Percentiles rank a stretch among this genome's conserved stretches.
Evolutionary conservation across 768 basidiomycete species (phyloP).

Genomic region (Boletales sp.): DNA sequence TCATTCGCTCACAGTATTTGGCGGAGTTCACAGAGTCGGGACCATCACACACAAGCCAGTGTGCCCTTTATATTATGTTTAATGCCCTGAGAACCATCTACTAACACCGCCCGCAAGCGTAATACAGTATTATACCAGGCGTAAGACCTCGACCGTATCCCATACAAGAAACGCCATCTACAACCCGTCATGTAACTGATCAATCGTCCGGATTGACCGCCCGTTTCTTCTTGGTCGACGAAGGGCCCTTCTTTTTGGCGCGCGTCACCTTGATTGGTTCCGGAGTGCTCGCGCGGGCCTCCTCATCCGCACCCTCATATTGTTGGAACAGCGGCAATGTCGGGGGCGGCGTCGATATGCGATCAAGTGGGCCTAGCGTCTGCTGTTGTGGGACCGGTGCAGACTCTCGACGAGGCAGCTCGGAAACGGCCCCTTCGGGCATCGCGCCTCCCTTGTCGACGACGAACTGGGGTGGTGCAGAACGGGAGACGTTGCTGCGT

Average conservation of each 20-base stretch:
- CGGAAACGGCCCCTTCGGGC: slow-evolving; percentile 54
- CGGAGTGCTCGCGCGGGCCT: slow-evolving; percentile 51
- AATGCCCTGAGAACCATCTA: too few relatives aligned
- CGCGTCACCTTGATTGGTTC: slow-evolving; percentile 76
- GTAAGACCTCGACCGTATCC: slow-evolving; percentile 21
- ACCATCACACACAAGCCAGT: too few relatives aligned
- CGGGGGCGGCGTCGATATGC: slow-evolving; percentile 34
- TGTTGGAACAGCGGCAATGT: slow-evolving; percentile 42
- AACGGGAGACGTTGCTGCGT: slow-evolving; percentile 36
- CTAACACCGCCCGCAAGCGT: slow-evolving; percentile 10
- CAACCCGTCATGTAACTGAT: neutral
- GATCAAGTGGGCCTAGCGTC: slow-evolving; percentile 26
- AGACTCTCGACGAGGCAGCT: slow-evolving; percentile 18
- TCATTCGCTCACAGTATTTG: too few relatives aligned
- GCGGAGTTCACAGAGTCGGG: too few relatives aligned
- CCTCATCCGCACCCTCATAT: slow-evolving; percentile 48
- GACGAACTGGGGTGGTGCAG: slow-evolving; percentile 47
- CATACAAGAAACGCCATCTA: slow-evolving; percentile 9
- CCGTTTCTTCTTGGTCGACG: slow-evolving; percentile 66
- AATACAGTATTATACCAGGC: slow-evolving; percentile 15
- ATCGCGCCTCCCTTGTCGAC: slow-evolving; percentile 84
- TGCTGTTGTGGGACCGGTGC: slow-evolving; percentile 25
- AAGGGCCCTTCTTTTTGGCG: slow-evolving; percentile 56
- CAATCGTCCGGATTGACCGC: slow-evolving; percentile 30
- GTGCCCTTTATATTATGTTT: too few relatives aligned